A percentile compares a stretch with the other conserved stretches of the same genome.
Evolutionary conservation across 1,284 basidiomycete genomes (phyloP).

Genomic region (Volvariella surrecta): DNA sequence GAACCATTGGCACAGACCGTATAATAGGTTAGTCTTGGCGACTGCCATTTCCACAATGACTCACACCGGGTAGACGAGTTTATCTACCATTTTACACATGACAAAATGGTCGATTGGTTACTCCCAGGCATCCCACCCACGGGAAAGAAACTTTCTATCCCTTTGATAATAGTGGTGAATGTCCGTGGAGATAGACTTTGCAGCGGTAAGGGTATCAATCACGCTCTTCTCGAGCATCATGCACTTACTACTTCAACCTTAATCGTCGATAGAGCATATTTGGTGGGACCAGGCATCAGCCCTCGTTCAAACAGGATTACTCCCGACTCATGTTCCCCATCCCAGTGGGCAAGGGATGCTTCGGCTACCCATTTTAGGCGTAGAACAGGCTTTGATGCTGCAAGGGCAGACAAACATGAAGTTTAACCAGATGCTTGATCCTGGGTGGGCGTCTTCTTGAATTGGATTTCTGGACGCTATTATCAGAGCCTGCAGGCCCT

Average conservation of each 20-base stretch:
- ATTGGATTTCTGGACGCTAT: too few relatives aligned
- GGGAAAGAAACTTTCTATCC: constrained; percentile 36
- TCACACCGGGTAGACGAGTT: constrained; percentile 30
- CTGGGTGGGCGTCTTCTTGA: constrained; percentile 21
- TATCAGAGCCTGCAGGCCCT: too few relatives aligned
- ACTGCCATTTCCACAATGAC: neutral
- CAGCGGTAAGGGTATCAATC: constrained; percentile 22
- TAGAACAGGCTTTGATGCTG: constrained; percentile 29
- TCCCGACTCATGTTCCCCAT: constrained; percentile 28
- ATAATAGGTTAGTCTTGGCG: constrained; percentile 27
- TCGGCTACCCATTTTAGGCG: constrained; percentile 32
- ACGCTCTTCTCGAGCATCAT: neutral
- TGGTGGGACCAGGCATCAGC: constrained; percentile 42
- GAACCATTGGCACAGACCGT: constrained; percentile 43
- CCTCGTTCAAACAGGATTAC: constrained; percentile 30
- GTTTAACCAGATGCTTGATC: constrained; percentile 34
- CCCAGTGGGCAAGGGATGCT: constrained; percentile 17
- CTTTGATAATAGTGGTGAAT: constrained; percentile 48
- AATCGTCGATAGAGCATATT: constrained; percentile 32
- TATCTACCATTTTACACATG: constrained; percentile 38
- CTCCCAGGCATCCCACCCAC: constrained; percentile 44
- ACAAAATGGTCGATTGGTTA: constrained; percentile 35
- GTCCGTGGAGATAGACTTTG: constrained; percentile 45
- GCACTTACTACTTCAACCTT: neutral
- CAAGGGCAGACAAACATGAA: constrained; percentile 29